These are phyloP conservation scores for Talaromyces adpressus DNA, from an alignment of 495 filamentous ascomycete species.

Conservation along the genomic window DNA sequence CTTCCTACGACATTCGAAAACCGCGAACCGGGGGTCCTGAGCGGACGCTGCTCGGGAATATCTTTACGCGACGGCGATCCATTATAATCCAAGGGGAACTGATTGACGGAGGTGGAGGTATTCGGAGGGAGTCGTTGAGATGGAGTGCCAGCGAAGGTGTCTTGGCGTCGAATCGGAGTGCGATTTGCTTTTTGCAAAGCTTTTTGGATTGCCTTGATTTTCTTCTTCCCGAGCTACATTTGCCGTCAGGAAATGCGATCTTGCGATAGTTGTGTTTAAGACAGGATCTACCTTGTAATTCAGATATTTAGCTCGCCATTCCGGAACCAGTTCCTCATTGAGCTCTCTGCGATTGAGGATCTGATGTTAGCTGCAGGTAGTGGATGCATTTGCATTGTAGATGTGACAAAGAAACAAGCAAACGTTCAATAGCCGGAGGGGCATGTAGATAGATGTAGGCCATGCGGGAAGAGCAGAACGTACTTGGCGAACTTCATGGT, in stretches of 20 bases:
- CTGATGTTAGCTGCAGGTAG: constrained; percentile 14
- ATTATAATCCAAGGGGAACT: constrained; percentile 9
- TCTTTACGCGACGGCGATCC: constrained; percentile 8
- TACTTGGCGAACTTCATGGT: constrained; percentile 60
- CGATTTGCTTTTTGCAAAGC: constrained; percentile 56
- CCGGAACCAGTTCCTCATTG: constrained; percentile 80
- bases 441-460: not conserved
- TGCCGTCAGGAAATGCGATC: not conserved
- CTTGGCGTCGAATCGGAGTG: constrained; percentile 31
- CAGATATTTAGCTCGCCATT: constrained; percentile 89
- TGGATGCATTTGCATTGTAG: not conserved
- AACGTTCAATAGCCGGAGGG: not conserved
- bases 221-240: constrained; percentile 69
- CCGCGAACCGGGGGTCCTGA: constrained; percentile 31
- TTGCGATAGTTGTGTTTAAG: not conserved
- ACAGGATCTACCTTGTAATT: constrained; percentile 65
- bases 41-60: constrained; percentile 29
- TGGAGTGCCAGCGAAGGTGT: not conserved
- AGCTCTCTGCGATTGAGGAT: constrained; percentile 50
- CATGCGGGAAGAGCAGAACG: constrained; percentile 8
- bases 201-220: constrained; percentile 70
- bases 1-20: constrained; percentile 32
- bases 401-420: not conserved
- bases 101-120: constrained; percentile 1
- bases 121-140: not conserved